Percentiles rank a stretch among this genome's conserved stretches.
Evolutionary conservation across 2,329 filamentous ascomycete species (phyloP).

Genomic region (Fusarium oxysporum): DNA sequence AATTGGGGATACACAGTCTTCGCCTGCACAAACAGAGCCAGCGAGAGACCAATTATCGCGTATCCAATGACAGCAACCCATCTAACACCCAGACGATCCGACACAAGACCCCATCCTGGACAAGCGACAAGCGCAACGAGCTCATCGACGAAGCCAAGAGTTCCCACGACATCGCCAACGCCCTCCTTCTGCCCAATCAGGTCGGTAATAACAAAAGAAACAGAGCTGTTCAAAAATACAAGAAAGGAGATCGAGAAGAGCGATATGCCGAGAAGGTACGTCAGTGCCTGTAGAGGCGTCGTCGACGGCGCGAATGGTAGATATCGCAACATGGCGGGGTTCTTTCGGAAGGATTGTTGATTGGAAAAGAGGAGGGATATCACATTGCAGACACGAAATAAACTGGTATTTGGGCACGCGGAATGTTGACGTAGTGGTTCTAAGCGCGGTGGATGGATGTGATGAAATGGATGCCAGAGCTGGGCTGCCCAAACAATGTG

Average conservation of each 20-base stretch:
- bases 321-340: constrained; percentile 53
- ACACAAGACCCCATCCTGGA: constrained; percentile 81
- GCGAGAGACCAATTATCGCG: constrained; percentile 78
- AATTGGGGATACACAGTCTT: constrained; percentile 89
- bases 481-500: constrained; percentile 9
- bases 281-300: constrained; percentile 72
- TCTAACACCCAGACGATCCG: constrained; percentile 80
- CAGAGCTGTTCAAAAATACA: constrained; percentile 86
- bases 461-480: constrained; percentile 12
- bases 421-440: constrained; percentile 37
- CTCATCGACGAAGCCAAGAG: constrained; percentile 87
- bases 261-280: constrained; percentile 84
- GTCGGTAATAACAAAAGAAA: constrained; percentile 88
- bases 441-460: constrained; percentile 21
- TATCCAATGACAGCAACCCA: constrained; percentile 83
- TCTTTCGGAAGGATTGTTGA: not conserved
- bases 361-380: constrained; percentile 14
- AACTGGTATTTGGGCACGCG: not conserved
- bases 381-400: constrained; percentile 33
- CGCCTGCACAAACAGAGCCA: constrained; percentile 87
- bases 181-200: constrained; percentile 78
- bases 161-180: constrained; percentile 85
- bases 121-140: constrained; percentile 84
- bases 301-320: constrained; percentile 70
- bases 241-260: constrained; percentile 91